A percentile compares a stretch with the other conserved stretches of the same genome.
Conservation (phyloP, 805 yeast species). For the Candida suzukii region DNA sequence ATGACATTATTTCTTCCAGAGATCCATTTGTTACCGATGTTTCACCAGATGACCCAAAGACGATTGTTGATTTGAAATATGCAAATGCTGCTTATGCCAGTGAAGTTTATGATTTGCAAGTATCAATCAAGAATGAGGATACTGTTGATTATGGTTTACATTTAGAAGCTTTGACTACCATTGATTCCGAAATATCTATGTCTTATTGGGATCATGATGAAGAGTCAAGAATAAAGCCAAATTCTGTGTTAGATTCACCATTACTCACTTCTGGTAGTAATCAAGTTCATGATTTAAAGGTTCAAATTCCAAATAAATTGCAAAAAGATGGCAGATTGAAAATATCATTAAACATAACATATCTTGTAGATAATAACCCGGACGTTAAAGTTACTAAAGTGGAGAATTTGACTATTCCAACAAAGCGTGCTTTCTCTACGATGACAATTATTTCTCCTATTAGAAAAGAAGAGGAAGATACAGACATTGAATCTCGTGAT, state of each 20-base stretch:
- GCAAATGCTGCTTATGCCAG: slow-evolving; percentile 24
- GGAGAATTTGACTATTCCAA: slow-evolving; percentile 14
- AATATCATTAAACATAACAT: slow-evolving; percentile 15
- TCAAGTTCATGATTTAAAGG: slow-evolving; percentile 2
- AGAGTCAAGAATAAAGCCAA: slow-evolving; percentile 4
- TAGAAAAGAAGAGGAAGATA: slow-evolving; percentile 14
- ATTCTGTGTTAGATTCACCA: neutral
- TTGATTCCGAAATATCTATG: neutral
- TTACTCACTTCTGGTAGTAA: slow-evolving; percentile 5
- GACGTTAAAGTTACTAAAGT: slow-evolving; percentile 22
- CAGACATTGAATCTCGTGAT: slow-evolving; percentile 23
- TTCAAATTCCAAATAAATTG: slow-evolving; percentile 15
- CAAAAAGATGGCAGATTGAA: slow-evolving; percentile 5
- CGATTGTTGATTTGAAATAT: slow-evolving; percentile 17
- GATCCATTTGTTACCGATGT: slow-evolving; percentile 15
- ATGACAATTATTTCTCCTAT: slow-evolving; percentile 26
- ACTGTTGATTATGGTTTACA: slow-evolving; percentile 23
- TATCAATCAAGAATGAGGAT: slow-evolving; percentile 25
- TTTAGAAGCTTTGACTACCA: slow-evolving; percentile 3
- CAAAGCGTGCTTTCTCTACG: slow-evolving; percentile 24
- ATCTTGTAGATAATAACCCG: slow-evolving; percentile 21
- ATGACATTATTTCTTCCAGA: neutral
- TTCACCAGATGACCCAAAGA: slow-evolving; percentile 33
- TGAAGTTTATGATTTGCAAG: slow-evolving; percentile 18
- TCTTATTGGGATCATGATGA: slow-evolving; percentile 13